Base-by-base conservation (phyloP, 1,139 yeast species). In the Suhomyces panamericanus region DNA sequence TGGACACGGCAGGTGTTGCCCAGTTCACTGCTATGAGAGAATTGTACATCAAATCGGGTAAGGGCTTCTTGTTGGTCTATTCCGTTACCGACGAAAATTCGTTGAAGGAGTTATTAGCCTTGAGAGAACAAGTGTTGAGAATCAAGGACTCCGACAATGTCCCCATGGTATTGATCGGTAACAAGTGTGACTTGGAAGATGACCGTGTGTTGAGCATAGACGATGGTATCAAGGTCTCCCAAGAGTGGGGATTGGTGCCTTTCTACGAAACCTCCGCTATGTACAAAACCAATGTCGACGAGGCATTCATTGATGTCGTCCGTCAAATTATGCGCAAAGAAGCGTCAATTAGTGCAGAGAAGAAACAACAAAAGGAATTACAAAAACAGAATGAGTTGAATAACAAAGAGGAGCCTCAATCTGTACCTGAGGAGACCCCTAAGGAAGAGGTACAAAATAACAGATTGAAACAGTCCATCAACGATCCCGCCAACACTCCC, bases 251-350 rank as follows among this genome's bases (percentile, higher is more conserved):
- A 11, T 78, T 84, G 59, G 93, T 86, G 7, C 91, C 96, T 15
- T 93, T 91, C 63, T 88, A 88, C 65, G 98, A 93, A 69, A 88
- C 97, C 6, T 85, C 95, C 53, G 98, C 99, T 33, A 86, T 90
- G 78, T 81, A 87, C 55, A 87, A 88, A 63, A 83, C 90, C 47
- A 91, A 93, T 60, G 95, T 91, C 39, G 95, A 87, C 57, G 93
- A 86, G 57, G 96, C 96, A 2, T 93, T 93, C 60, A 75, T 87
- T 52, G 95, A 87, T 55, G 85, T 93, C 40, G 97, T 93, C 7
- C 78, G 96, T 64, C 95, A 87, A 56, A 89, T 91, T 49, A 85
- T 85, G 75, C 76, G 90, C 58, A 84, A 83, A 55, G 95, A 46
- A 61, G 81, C 81, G 10, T 75, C 73, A 31, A 64, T 67, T 27